A percentile compares a stretch with the other conserved stretches of the same genome.
Evolutionary conservation across 1,284 basidiomycete species (phyloP).

Genomic region (Leccinum laetum): DNA sequence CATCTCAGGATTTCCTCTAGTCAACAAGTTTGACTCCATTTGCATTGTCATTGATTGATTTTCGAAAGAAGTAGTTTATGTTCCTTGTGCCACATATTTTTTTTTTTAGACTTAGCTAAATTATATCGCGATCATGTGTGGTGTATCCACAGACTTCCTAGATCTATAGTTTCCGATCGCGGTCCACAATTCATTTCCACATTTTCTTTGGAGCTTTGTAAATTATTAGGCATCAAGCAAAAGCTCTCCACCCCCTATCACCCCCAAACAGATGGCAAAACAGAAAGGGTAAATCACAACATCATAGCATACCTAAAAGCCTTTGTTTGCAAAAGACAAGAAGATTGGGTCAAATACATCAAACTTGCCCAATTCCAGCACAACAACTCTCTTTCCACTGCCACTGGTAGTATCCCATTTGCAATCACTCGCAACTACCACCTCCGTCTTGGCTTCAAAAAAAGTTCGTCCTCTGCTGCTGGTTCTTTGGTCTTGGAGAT

Average conservation of each 20-base stretch:
- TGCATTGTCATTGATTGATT: not conserved
- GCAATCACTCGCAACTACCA: not conserved
- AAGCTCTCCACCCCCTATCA: not conserved
- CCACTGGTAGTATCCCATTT: not conserved
- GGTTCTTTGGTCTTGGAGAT: not conserved
- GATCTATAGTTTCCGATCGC: not conserved
- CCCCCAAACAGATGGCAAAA: not conserved
- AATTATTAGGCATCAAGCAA: not conserved
- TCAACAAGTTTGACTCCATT: not conserved
- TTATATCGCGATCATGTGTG: not conserved
- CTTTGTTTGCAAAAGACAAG: not conserved
- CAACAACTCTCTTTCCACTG: not conserved
- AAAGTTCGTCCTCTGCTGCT: not conserved
- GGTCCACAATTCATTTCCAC: not conserved
- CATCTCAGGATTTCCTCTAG: not conserved
- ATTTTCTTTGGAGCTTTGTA: not conserved
- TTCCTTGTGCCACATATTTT: not conserved
- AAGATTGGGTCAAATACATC: not conserved
- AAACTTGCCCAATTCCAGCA: not conserved
- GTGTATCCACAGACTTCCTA: not conserved
- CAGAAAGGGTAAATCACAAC: not conserved
- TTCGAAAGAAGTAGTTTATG: not conserved
- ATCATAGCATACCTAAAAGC: not conserved
- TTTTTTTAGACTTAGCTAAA: not conserved
- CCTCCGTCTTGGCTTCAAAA: not conserved